These are phyloP conservation scores for Tausonia pullulans DNA, from an alignment of 1,284 basidiomycete species.

Conservation along the genomic window DNA sequence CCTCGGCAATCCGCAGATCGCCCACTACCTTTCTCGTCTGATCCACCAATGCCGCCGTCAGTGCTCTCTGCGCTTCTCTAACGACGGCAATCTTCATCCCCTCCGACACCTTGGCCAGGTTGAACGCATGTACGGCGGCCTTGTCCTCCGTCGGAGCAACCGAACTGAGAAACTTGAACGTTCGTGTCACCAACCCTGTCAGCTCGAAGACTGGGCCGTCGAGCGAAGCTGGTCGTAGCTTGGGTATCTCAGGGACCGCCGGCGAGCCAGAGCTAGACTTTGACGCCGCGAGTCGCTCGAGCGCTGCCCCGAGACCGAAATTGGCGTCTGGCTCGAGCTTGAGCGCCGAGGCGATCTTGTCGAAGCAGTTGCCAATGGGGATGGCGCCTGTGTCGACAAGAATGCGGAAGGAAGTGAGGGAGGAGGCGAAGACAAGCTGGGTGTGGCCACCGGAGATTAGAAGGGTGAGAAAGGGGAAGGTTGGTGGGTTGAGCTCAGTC, in stretches of 20 bases:
- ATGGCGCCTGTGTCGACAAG: slow-evolving; percentile 66
- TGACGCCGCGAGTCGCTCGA: slow-evolving; percentile 5
- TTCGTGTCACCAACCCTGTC: too few species aligned
- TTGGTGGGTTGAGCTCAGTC: slow-evolving; percentile 47
- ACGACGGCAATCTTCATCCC: background rate
- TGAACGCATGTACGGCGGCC: background rate
- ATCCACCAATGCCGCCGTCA: too few species aligned
- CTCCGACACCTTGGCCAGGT: background rate
- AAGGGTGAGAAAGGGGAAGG: slow-evolving; percentile 75
- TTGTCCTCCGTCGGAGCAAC: too few species aligned
- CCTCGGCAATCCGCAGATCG: background rate
- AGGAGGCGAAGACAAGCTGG: slow-evolving; percentile 61
- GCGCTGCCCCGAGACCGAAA: slow-evolving; percentile 4
- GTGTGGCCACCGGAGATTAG: slow-evolving; percentile 87
- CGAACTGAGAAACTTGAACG: too few species aligned
- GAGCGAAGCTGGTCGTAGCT: too few species aligned
- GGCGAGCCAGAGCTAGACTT: too few species aligned
- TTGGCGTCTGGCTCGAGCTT: background rate
- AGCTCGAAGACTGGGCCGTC: too few species aligned
- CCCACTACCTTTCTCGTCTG: too few species aligned
- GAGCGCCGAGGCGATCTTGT: background rate
- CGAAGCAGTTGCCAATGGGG: slow-evolving; percentile 44
- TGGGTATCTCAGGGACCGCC: too few species aligned
- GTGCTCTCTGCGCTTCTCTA: background rate
- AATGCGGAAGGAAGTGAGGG: slow-evolving; percentile 50